phyloP scores from a whole-genome alignment of 345 rosid species.

The Gossypioides kirkii region DNA sequence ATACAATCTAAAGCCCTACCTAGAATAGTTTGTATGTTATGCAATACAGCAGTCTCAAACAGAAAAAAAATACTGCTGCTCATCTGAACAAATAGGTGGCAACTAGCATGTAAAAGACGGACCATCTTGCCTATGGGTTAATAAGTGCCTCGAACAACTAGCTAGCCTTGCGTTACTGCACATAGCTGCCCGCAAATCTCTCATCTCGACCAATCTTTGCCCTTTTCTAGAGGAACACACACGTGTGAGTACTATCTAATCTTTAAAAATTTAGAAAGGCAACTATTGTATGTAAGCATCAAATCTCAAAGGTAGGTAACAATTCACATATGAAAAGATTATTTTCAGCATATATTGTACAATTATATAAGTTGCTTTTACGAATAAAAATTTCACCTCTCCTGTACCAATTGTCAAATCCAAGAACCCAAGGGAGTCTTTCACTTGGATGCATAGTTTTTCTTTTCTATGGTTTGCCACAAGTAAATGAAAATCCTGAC shows the following conservation, averaged over 20 bases:
- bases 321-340: not conserved
- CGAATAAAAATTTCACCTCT: constrained; percentile 52
- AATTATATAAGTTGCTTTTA: not conserved
- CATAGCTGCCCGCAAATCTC: not conserved
- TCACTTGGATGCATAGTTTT: constrained; percentile 71
- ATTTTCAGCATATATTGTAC: not conserved
- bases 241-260: not conserved
- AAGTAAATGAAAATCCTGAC: constrained; percentile 94
- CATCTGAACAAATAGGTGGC: not conserved
- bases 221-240: not conserved
- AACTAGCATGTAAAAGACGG: not conserved
- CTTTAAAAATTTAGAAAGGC: not conserved
- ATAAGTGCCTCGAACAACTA: constrained; percentile 2
- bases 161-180: not conserved
- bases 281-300: not conserved
- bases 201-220: not conserved
- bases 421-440: constrained; percentile 78
- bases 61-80: not conserved
- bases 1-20: not conserved
- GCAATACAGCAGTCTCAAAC: not conserved
- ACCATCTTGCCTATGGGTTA: not conserved
- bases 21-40: not conserved
- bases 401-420: constrained; percentile 72
- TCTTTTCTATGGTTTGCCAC: constrained; percentile 90
- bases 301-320: not conserved